Evolutionary conservation across 2,329 filamentous ascomycete genomes (phyloP), one percentile per base, ranked within the genome.

Genomic region (Cercospora beticola): DNA sequence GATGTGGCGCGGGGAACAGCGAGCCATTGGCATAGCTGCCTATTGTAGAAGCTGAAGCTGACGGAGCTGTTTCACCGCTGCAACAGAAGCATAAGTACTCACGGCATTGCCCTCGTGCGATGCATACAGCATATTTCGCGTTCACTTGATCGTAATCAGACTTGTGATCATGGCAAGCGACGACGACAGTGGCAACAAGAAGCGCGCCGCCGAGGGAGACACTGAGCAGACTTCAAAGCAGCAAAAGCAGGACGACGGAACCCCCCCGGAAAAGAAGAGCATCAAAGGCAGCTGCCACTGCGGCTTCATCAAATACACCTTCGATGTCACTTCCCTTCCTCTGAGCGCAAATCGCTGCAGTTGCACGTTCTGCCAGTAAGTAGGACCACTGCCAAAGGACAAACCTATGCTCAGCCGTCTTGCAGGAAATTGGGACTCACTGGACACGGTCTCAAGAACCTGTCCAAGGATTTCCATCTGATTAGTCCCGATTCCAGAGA

Each of bases 241-340:
- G 62, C 62, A 64, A 26, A 28, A 52, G 49, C 49, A 64, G 30
- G 46, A 64, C 16, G 46, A 54, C 12, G 62, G 28, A 31, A 10
- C 23, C 7, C 16, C 26, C 40, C 12, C 28, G 18, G 49, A 58
- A 26, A 67, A 67, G 49, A 60, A 49, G 52, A 46, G 18, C 46
- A 67, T 67, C 65, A 58, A 57, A 63, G 65, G 65, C 8, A 54
- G 59, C 31, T 67, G 65, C 46, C 65, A 67, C 57, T 67, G 65
- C 33, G 65, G 65, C 49, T 62, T 62, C 23, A 63, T 67, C 46
- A 57, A 63, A 9, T 67, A 67, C 28, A 58, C 60, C 33, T 67
- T 67, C 59, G 49, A 54, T 54, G 16, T n/a, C 30, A 9, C 46
- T 7, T 26, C 62, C 0, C 16, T 52, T 16, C 43, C 54, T 18